These are phyloP conservation scores for Hyaloscypha variabilis DNA, from an alignment of 495 filamentous ascomycete genomes.

Conservation along the genomic window DNA sequence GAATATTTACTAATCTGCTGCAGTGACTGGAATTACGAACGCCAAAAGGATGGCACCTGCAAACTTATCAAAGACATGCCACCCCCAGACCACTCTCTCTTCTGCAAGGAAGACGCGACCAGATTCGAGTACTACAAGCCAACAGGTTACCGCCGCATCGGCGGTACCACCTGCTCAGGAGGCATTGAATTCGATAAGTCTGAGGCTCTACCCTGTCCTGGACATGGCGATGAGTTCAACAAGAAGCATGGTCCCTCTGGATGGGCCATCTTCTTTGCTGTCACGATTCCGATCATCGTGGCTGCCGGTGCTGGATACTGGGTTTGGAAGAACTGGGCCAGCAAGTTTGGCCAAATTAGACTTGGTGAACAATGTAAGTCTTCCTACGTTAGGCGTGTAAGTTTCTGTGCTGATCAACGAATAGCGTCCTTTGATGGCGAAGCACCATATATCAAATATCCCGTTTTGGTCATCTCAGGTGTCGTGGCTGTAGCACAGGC, in stretches of 20 bases:
- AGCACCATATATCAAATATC: constrained; percentile 72
- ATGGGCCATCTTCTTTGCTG: constrained; percentile 82
- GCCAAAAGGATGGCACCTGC: constrained; percentile 74
- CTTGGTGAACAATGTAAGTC: constrained; percentile 64
- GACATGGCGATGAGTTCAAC: constrained; percentile 76
- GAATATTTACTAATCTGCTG: constrained; percentile 22
- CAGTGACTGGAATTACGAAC: constrained; percentile 94
- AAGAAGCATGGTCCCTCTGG: constrained; percentile 71
- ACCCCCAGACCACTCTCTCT: constrained; percentile 62
- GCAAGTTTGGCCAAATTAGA: constrained; percentile 88
- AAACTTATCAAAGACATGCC: constrained; percentile 68
- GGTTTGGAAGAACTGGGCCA: constrained; percentile 82
- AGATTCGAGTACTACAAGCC: constrained; percentile 74
- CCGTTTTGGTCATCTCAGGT: constrained; percentile 76
- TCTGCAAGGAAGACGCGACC: constrained; percentile 69
- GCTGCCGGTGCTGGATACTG: constrained; percentile 80
- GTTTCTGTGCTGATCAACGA: constrained; percentile 17
- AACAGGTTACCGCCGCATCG: constrained; percentile 90
- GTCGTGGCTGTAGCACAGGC: constrained; percentile 75
- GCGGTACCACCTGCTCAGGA: constrained; percentile 79
- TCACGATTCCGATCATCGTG: constrained; percentile 69
- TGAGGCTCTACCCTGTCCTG: constrained; percentile 63
- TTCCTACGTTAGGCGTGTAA: background rate
- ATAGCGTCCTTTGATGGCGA: constrained; percentile 59
- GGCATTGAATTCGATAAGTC: constrained; percentile 70